These are phyloP conservation scores for Diatrype stigma DNA, from an alignment of 2,329 filamentous ascomycete species.

Conservation along the genomic window DNA sequence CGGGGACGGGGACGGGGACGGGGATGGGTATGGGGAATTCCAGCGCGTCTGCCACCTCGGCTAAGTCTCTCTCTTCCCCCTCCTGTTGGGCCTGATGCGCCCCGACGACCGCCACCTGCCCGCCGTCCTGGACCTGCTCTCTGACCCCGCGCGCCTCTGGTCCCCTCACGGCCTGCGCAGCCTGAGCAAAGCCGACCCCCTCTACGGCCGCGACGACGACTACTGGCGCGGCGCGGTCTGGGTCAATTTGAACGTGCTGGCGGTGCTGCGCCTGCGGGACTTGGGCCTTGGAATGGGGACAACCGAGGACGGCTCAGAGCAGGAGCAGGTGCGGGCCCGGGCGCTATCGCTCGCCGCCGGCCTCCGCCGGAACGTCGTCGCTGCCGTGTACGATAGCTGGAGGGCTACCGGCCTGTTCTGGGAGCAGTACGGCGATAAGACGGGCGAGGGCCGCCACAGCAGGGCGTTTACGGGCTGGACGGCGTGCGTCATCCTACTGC, in stretches of 20 bases:
- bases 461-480: conserved; percentile 73
- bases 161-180: conserved; percentile 14
- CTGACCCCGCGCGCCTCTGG: conserved; percentile 10
- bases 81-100: conserved; percentile 16
- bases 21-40: conserved; percentile 13
- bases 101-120: conserved; percentile 12
- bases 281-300: too few species aligned
- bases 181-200: conserved; percentile 10
- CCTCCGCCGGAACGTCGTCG: conserved; percentile 11
- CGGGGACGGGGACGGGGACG: conserved; percentile 16
- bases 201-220: conserved; percentile 14
- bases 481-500: conserved; percentile 67
- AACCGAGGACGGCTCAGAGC: background rate
- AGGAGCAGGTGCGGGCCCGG: conserved; percentile 4
- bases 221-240: conserved; percentile 20
- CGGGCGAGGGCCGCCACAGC: conserved; percentile 61
- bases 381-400: conserved; percentile 45
- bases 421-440: conserved; percentile 69
- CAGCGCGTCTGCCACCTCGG: conserved; percentile 15
- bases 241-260: conserved; percentile 33
- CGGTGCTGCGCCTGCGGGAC: conserved; percentile 52
- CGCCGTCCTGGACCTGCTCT: conserved; percentile 10
- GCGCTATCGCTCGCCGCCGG: conserved; percentile 13
- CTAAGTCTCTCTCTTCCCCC: conserved; percentile 14
- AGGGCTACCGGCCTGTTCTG: conserved; percentile 64